A percentile compares a stretch with the other conserved stretches of the same genome.
These are phyloP conservation scores for Ceratobasidium sp. DNA, from an alignment of 1,284 basidiomycete species.

Conservation along the genomic window DNA sequence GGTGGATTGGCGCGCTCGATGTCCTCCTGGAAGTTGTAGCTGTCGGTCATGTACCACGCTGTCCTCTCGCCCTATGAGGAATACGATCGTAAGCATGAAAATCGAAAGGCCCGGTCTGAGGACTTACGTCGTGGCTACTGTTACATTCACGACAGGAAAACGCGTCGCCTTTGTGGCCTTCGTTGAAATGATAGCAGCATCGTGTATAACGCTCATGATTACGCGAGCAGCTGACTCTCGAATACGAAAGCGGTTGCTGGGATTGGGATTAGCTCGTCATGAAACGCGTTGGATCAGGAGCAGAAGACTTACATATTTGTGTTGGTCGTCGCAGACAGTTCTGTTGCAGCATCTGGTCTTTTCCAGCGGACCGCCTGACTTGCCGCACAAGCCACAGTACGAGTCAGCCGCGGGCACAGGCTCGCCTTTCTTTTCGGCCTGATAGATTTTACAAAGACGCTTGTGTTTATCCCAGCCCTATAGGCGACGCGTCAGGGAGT, in stretches of 20 bases:
- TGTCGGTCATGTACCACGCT: constrained; percentile 3
- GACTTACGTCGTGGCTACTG: background rate
- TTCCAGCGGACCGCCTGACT: background rate
- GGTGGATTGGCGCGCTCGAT: constrained; percentile 8
- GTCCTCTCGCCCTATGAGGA: background rate
- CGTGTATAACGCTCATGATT: constrained; percentile 10
- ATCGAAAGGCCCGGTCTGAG: too few relatives aligned
- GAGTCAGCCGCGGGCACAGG: background rate
- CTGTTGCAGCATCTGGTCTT: constrained; percentile 2
- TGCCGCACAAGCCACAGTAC: background rate
- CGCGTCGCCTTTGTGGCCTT: constrained; percentile 4
- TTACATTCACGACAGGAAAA: background rate
- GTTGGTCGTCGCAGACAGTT: background rate
- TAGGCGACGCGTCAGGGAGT: too few relatives aligned
- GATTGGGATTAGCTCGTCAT: background rate
- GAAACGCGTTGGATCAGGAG: background rate
- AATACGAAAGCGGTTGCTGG: background rate
- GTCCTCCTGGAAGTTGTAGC: constrained; percentile 14
- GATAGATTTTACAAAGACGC: constrained; percentile 13
- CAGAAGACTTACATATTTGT: too few relatives aligned
- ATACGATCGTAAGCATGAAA: background rate
- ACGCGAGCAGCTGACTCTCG: background rate
- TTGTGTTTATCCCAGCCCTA: constrained; percentile 9
- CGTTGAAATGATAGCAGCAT: constrained; percentile 12
- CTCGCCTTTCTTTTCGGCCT: background rate